These are phyloP conservation scores for Dendrocalamus sinicus DNA, from an alignment of 176 grass and related monocot species.

Conservation along the genomic window DNA sequence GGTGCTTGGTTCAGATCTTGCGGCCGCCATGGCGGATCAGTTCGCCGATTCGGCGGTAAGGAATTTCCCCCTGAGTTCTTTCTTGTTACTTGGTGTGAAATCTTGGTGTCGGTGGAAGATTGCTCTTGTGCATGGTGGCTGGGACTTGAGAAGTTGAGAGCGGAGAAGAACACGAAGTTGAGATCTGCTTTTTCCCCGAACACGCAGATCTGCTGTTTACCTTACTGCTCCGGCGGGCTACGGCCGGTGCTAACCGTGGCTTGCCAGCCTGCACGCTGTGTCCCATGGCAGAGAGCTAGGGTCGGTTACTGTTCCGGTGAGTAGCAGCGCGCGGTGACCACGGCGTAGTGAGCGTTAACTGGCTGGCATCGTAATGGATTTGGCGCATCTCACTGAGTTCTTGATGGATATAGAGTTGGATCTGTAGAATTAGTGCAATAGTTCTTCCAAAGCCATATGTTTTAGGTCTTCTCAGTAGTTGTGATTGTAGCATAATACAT, in stretches of 20 bases:
- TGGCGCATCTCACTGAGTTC: background rate
- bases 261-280: background rate
- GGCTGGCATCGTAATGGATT: background rate
- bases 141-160: background rate
- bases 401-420: background rate
- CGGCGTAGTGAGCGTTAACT: background rate
- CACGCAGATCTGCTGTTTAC: constrained; percentile 27
- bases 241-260: background rate
- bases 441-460: background rate
- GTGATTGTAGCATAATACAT: background rate
- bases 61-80: background rate
- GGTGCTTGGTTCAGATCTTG: constrained; percentile 18
- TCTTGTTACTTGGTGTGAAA: background rate
- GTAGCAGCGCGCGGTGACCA: background rate
- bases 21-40: constrained; percentile 50
- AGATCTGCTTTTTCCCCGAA: background rate
- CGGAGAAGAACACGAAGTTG: background rate
- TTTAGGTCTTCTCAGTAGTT: background rate
- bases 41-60: constrained; percentile 58
- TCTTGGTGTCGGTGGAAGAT: background rate
- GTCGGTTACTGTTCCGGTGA: background rate
- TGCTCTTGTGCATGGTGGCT: background rate
- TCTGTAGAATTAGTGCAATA: background rate
- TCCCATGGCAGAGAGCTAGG: background rate
- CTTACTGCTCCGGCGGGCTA: background rate